Conservation (phyloP, 306 rosid genomes). For the Echinosophora koreensis region DNA sequence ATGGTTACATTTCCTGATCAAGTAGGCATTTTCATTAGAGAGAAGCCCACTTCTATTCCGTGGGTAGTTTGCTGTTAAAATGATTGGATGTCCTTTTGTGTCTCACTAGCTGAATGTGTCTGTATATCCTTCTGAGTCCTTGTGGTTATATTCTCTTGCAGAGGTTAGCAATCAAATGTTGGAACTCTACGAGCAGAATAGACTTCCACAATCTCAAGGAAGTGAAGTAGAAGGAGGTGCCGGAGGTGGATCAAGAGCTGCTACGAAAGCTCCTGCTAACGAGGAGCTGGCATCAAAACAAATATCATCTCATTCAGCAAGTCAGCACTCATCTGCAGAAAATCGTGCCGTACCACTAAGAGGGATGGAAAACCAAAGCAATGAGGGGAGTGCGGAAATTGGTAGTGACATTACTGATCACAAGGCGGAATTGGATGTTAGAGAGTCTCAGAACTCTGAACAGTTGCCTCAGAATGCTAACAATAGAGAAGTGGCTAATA, state of each 20-base stretch:
- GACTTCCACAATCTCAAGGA: constrained; percentile 74
- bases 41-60: constrained; percentile 22
- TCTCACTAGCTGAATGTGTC: constrained; percentile 20
- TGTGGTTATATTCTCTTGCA: constrained; percentile 57
- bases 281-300: constrained; percentile 71
- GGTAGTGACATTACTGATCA: constrained; percentile 68
- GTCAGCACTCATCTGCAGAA: constrained; percentile 45
- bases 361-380: constrained; percentile 70
- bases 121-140: constrained; percentile 31
- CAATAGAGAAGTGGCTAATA: constrained; percentile 43
- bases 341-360: constrained; percentile 45
- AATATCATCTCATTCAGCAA: constrained; percentile 42
- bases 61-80: constrained; percentile 36
- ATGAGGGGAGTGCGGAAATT: constrained; percentile 70
- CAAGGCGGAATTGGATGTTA: constrained; percentile 64
- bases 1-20: constrained; percentile 33
- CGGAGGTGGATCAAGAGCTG: constrained; percentile 61
- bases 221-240: constrained; percentile 78
- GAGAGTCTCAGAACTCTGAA: constrained; percentile 61
- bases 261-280: constrained; percentile 60
- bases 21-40: constrained; percentile 37
- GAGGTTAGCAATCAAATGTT: constrained; percentile 99
- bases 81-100: constrained; percentile 42
- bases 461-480: constrained; percentile 54
- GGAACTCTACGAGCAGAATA: constrained; percentile 93